These are phyloP conservation scores for Penicillium daleae DNA, from an alignment of 495 filamentous ascomycete species.

Conservation along the genomic window DNA sequence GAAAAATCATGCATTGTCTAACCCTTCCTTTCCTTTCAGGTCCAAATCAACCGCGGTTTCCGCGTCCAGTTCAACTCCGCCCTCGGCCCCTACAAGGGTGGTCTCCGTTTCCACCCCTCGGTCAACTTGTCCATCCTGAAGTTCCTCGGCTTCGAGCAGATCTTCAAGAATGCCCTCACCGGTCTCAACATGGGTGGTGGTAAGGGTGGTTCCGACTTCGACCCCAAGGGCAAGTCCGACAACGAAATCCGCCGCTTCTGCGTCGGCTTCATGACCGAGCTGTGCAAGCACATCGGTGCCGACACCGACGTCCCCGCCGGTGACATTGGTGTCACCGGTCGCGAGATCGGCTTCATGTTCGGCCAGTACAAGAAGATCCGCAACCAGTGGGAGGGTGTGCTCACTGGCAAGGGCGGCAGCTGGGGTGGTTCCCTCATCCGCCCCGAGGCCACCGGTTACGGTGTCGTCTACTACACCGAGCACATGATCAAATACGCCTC, in stretches of 20 bases:
- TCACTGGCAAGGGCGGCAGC: conserved; percentile 91
- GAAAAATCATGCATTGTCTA: not conserved
- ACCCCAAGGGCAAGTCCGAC: conserved; percentile 98
- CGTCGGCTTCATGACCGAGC: conserved; percentile 91
- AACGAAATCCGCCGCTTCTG: conserved; percentile 98
- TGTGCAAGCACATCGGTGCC: conserved; percentile 93
- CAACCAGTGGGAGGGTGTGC: conserved; percentile 91
- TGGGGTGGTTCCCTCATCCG: conserved; percentile 96
- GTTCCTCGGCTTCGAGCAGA: conserved; percentile 99
- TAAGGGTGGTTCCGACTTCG: conserved; percentile 98
- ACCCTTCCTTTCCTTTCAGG: conserved; percentile 38
- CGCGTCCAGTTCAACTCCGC: conserved; percentile 99
- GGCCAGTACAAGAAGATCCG: conserved; percentile 88
- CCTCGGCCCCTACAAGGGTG: conserved; percentile 97
- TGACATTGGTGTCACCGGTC: conserved; percentile 93
- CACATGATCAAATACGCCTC: conserved; percentile 93
- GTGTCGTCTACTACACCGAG: conserved; percentile 94
- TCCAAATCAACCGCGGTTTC: conserved; percentile 95
- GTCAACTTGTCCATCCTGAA: conserved; percentile 98
- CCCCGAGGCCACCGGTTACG: conserved; percentile 96
- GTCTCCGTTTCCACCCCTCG: conserved; percentile 91
- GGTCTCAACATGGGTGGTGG: conserved; percentile 97
- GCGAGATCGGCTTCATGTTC: conserved; percentile 95
- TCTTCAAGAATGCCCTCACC: conserved; percentile 99
- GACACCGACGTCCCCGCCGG: conserved; percentile 90